These are phyloP conservation scores for Insectozyma bohioensis DNA, from an alignment of 1,139 yeast genomes.

Conservation along the genomic window DNA sequence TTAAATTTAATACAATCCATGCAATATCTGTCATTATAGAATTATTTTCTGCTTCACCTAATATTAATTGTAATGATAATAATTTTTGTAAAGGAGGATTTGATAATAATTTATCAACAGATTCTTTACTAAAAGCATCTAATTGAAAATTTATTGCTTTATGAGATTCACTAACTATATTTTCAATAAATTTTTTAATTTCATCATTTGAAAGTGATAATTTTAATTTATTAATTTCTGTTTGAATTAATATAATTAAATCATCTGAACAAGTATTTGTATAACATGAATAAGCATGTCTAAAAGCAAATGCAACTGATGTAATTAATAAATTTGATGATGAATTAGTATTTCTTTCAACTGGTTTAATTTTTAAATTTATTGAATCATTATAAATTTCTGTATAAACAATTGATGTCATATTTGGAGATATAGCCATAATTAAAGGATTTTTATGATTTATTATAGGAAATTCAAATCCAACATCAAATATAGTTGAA, in stretches of 20 bases:
- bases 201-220: constrained; percentile 19
- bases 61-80: constrained; percentile 59
- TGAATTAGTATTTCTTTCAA: constrained; percentile 21
- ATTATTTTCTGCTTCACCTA: constrained; percentile 55
- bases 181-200: constrained; percentile 38
- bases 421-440: constrained; percentile 57
- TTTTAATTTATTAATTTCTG: constrained; percentile 38
- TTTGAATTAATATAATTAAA: constrained; percentile 53
- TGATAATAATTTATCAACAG: constrained; percentile 67
- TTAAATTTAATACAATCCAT: constrained; percentile 64
- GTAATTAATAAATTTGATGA: constrained; percentile 38
- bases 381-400: constrained; percentile 17
- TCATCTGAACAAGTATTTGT: constrained; percentile 67
- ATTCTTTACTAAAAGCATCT: constrained; percentile 60
- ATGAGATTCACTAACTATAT: constrained; percentile 63
- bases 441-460: constrained; percentile 30
- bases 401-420: constrained; percentile 48
- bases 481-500: constrained; percentile 54
- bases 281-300: constrained; percentile 70
- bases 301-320: constrained; percentile 61
- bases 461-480: constrained; percentile 47
- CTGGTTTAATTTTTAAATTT: constrained; percentile 29
- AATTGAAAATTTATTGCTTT: constrained; percentile 67
- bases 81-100: constrained; percentile 73
- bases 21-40: constrained; percentile 58